Evolutionary conservation across 2,329 filamentous ascomycete species (phyloP), one percentile per base, ranked within the genome.

Genomic region (Penicillium sp.): DNA sequence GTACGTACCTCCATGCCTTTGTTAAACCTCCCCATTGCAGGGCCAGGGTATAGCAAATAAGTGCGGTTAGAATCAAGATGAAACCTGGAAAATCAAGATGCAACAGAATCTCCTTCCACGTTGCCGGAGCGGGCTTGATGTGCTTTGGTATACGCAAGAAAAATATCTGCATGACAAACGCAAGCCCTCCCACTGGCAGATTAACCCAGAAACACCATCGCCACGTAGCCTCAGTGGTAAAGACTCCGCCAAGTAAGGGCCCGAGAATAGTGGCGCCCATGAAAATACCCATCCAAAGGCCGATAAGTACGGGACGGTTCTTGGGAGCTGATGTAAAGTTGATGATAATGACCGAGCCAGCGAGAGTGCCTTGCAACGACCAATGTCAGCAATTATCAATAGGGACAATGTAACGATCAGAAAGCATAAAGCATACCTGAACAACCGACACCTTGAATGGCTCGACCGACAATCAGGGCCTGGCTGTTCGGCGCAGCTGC

Each of bases 371-470:
- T 16, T 12, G 47, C 5, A 50, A 61, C 65, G 62, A 14, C 24
- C 66, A 66, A n/a, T n/a, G 28, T 59, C 58, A 55, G 61, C 65
- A 8, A 66, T 57, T 56, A 65, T 38, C 3, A 66, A 66, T n/a
- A n/a, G n/a, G n/a, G 14, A 66, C 61, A 14, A 59, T 61, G 2
- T 59, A 57, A 3, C 64, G 56, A 14, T 72, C 54, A 38, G 64
- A 63, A 7, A 61, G 38, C 21, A 65, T 58, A 1, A 62, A 59
- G 0, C 28, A 33, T 68, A 66, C 18, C 65, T 63, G 24, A 68
- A 65, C 16, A 73, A 68, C 4, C 72, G 70, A 1, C 66, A 2
- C 71, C 71, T 7, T 69, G 66, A n/a, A 74, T 64, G 3, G 70
- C 71, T 53, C 72, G 63, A 14, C 71, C 72, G 18, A 73, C 56